These are phyloP conservation scores for Candida tropicalis DNA, from an alignment of 1,139 yeast species.

Conservation along the genomic window DNA sequence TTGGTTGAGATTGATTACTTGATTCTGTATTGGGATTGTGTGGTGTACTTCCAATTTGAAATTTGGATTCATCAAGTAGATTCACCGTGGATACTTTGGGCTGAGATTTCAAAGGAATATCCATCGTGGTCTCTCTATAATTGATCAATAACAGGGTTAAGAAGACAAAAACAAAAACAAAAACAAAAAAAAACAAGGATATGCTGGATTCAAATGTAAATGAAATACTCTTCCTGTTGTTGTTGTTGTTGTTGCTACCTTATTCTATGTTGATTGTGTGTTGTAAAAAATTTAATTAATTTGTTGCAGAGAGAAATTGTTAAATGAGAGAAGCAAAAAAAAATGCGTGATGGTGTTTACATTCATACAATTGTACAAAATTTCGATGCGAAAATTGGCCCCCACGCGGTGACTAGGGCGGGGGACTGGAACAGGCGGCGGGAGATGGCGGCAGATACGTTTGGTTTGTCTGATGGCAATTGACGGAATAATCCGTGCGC, in stretches of 20 bases:
- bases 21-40: conserved; percentile 3
- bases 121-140: conserved; percentile 32
- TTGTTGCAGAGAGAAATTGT: background rate
- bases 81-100: conserved; percentile 46
- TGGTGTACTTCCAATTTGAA: conserved; percentile 14
- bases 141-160: background rate
- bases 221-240: too few relatives aligned
- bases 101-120: conserved; percentile 45
- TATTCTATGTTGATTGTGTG: too few relatives aligned
- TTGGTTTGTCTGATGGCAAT: too few relatives aligned
- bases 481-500: too few relatives aligned
- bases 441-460: too few relatives aligned
- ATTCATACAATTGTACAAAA: too few relatives aligned
- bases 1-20: conserved; percentile 3
- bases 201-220: too few relatives aligned
- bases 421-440: too few relatives aligned
- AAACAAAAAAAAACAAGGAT: background rate
- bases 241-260: too few relatives aligned
- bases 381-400: too few relatives aligned
- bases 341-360: conserved; percentile 1
- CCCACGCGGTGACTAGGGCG: too few relatives aligned
- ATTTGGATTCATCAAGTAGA: conserved; percentile 32
- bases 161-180: background rate
- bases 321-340: background rate
- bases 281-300: too few relatives aligned